Conservation (phyloP, 108 stramenopile genomes). For the Fragilaria radians region DNA sequence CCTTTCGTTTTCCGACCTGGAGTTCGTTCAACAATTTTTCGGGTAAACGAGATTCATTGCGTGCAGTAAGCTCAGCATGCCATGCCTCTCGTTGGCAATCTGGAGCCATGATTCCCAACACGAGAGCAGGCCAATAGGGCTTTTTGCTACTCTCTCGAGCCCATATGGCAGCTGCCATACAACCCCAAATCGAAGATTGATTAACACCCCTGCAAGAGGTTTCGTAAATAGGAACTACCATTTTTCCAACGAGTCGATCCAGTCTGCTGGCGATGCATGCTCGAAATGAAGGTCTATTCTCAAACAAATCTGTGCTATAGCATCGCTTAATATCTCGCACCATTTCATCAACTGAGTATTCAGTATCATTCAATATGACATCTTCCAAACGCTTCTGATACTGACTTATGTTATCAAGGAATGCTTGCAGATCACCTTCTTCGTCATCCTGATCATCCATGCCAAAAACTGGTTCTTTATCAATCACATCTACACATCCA, state of each 20-base stretch:
- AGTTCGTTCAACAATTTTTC: constrained; percentile 67
- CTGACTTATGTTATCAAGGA: constrained; percentile 23
- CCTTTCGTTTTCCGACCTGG: constrained; percentile 58
- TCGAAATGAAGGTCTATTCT: constrained; percentile 42
- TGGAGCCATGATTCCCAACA: constrained; percentile 81
- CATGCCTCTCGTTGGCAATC: constrained; percentile 79
- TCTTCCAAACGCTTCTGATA: background rate
- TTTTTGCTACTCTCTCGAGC: constrained; percentile 84
- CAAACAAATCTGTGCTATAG: constrained; percentile 51
- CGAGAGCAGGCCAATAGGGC: constrained; percentile 87
- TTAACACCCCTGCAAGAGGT: constrained; percentile 73
- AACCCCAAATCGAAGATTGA: constrained; percentile 86
- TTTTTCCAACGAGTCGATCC: constrained; percentile 67
- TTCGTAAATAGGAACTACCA: constrained; percentile 69
- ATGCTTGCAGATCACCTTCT: constrained; percentile 25
- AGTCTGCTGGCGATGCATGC: constrained; percentile 50
- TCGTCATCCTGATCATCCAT: constrained; percentile 13
- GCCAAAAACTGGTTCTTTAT: constrained; percentile 51
- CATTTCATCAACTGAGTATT: constrained; percentile 61
- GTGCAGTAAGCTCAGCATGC: constrained; percentile 64
- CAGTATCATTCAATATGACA: constrained; percentile 18
- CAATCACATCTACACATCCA: constrained; percentile 62
- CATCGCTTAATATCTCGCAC: constrained; percentile 53
- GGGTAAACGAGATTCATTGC: constrained; percentile 78
- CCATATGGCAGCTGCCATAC: constrained; percentile 87